Evolutionary conservation across 2,329 filamentous ascomycete genomes (phyloP), one percentile per base, ranked within the genome.

Genomic region (Malbranchea zuffiana): DNA sequence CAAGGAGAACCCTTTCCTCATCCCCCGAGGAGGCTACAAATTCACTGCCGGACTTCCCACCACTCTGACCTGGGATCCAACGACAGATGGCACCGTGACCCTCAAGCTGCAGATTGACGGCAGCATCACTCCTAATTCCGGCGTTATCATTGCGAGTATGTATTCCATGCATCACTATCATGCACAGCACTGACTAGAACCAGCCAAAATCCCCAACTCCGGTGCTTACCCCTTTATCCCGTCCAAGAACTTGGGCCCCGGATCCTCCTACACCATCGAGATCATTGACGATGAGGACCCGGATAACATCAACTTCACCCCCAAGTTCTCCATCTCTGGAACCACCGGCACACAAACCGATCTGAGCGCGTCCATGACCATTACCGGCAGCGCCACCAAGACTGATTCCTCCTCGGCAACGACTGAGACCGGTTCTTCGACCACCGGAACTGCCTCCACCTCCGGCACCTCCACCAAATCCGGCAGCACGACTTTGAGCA

Each of bases 231-330:
- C 61, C 39, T 72, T 69, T 62, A 55, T 53, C 21, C 60, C 67
- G 4, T 59, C 64, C 15, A 39, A 51, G 32, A 47, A 55, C 40
- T 53, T 67, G 39, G 56, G 57, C 30, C 56, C 60, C 35, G 60
- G 64, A 45, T 54, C 54, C 25, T 60, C 67, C 51, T 74, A 72
- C 61, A 66, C 68, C 40, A 55, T 74, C 44, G 59, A 71, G 50
- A 74, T 74, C 49, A 55, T 70, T 50, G 55, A 60, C 46, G 68
- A 70, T 46, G 45, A 46, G 5, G 48, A 72, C 54, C 32, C 57
- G 6, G 41, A 35, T 32, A 49, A 63, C 42, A 58, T 55, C 53
- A 74, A 74, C 62, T 74, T 68, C 61, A 65, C 64, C 23, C 64
- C 66, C 5, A 62, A 61, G 42, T 74, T 74, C 56, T 56, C 61